Percentiles rank a stretch among this genome's conserved stretches.
These are phyloP conservation scores for Rhodomyrtus tomentosa DNA, from an alignment of 345 rosid species.

Conservation along the genomic window DNA sequence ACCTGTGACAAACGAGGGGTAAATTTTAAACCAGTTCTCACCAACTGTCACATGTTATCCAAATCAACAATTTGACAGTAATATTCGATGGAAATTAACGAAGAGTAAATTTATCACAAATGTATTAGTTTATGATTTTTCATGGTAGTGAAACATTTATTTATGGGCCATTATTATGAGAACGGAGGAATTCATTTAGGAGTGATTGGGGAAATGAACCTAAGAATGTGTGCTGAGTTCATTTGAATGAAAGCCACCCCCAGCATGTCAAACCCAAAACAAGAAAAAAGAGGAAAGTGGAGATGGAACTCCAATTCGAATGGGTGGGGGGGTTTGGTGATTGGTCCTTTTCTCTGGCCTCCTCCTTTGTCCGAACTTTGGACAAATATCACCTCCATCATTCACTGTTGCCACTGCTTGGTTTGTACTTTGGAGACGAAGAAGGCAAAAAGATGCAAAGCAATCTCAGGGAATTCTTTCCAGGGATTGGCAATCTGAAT, in stretches of 20 bases:
- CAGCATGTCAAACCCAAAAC: background rate
- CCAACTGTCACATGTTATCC: no score
- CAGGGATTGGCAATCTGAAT: background rate
- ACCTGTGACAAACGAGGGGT: no score
- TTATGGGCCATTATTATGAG: background rate
- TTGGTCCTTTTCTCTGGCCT: background rate
- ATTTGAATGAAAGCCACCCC: background rate
- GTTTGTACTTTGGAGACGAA: background rate
- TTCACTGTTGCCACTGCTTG: background rate
- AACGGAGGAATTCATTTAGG: background rate
- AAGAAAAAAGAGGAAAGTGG: background rate
- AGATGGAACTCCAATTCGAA: background rate
- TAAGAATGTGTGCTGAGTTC: background rate
- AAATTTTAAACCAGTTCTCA: no score
- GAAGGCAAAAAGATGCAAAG: background rate
- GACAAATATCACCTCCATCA: background rate
- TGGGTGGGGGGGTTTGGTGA: background rate
- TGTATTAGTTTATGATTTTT: no score
- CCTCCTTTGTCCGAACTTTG: background rate
- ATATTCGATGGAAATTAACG: no score
- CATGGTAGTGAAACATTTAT: background rate
- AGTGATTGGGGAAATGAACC: background rate
- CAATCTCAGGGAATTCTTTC: background rate
- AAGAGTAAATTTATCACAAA: no score
- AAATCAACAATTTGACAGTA: no score